Base-by-base conservation (phyloP, 495 filamentous ascomycete species). In the Glarea lozoyensis region DNA sequence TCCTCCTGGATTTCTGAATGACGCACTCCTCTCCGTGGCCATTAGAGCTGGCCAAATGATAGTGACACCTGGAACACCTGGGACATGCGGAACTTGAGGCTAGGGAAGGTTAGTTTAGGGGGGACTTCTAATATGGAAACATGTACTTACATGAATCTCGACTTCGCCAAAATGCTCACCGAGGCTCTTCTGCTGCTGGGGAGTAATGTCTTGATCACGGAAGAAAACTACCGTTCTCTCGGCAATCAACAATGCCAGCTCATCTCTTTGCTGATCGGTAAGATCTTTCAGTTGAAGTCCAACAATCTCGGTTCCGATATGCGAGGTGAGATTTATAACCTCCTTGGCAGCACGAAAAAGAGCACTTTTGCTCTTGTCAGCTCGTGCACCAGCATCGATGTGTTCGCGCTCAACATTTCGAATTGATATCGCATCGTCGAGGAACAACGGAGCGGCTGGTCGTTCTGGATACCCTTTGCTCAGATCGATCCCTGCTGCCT, bases 161-260 rank as follows among this genome's bases (percentile, higher is more conserved):
- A 82, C 59, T 44, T 81, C 74, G 0, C 82, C 81, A 53, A 67
- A 84, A 47, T 70, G 72, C 52, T 85, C 73, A 1, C 79, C 80
- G 10, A 86, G 59, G 12, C 65, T 68, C 39, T 78, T 79, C 50
- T 86, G 81, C 51, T 86, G 68, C 49, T 84, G 78, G 1, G 82
- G 80, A 5, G 69, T 67, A 32, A 88, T 63, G 41, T 85, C 79
- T 51, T 88, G 83, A 46, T 84, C 68, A 4, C 83, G 68, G 64
- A 86, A 82, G 59, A 88, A 86, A 23, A 86, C 82, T 10, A 88
- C 81, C 42, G 79, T 81, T 21, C 83, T 63, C 57, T 84, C 80
- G 2, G 82, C 80, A 46, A 86, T 79, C 40, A 86, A 58, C 20
- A 86, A 37, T 0, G 72, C 82, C n/a, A 86, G 61, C 51, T 86